Evolutionary conservation across 345 rosid species (phyloP), one percentile per base, ranked within the genome.

Genomic region (Conringia planisiliqua): DNA sequence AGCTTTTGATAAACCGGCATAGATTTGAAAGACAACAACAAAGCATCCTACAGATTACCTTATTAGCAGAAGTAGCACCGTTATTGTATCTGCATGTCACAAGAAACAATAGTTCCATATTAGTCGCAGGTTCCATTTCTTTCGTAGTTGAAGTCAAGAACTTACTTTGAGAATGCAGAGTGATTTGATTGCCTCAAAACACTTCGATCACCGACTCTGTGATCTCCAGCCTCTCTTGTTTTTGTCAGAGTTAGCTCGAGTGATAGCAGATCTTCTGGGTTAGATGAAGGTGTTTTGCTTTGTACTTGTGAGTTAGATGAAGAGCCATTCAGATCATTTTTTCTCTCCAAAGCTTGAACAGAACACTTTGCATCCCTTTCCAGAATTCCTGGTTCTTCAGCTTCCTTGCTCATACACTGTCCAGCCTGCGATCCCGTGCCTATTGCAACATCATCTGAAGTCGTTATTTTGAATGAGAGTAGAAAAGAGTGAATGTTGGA

Each of bases 131-230:
- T 56, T 76, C 4, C 13, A 44, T 1, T 54, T 4, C 29, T 32
- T 62, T 72, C 18, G 22, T 9, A 50, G 32, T 29, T 59, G 55
- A 48, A 7, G 66, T 69, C 72, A 44, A 65, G 14, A 74, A 63
- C 81, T 78, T 83, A 89, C 97, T 85, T 91, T 38, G 90, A 89
- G 84, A 89, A 89, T 40, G 93, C 90, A 73, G 95, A 91, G 32
- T 79, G 80, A 81, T 81, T 81, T 40, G 91, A 91, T 74, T 85
- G 95, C 74, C 83, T 83, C 76, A 91, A 62, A 73, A 80, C 80
- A 72, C 81, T 86, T 71, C 40, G 82, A 32, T 86, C 89, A 66
- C 82, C 82, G 26, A 54, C 66, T 56, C 75, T 77, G 63, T 80
- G 42, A 69, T 55, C 82, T 22, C 71, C 82, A 48, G 22, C 81